Evolutionary conservation across 768 basidiomycete genomes (phyloP), one percentile per base, ranked within the genome.

Genomic region (Phaffia tasmanica): DNA sequence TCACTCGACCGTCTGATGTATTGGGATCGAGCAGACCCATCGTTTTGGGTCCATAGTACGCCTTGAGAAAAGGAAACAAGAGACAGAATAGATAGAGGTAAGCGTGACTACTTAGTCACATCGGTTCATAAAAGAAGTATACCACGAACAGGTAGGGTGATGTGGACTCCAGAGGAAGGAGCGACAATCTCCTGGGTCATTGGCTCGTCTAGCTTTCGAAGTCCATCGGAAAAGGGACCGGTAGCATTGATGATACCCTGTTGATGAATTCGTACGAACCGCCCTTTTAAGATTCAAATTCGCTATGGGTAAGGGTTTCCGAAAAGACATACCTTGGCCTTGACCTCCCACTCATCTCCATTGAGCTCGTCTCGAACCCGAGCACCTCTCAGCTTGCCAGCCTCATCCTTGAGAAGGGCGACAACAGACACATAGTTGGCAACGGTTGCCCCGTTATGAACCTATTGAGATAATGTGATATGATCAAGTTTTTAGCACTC

Each of bases 21-120:
- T 95, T 2, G 0, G 94, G 95, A 76, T 98, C 95, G 55, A 98
- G 82, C 5, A 98, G 82, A 54, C 95, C 94, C 88, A 98, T 95
- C 59, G 82, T 87, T 69, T 78, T 78, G 3, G 94, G 94, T 1
- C 91, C 89, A 75, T 95, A 97, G 79, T 98, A 99, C 73, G 89
- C 66, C 8, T 42, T 7, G 2, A 11, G 16, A 29, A 58, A 32
- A 35, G 25, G 29, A 32, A 19, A 35, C 11, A n/a, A n/a, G n/a
- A 5, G 35, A 42, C 11, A 42, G 35, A 42, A 42, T 89, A 3
- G 69, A 68, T 6, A 59, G 57, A 35, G 19, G 16, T 30, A 46
- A 35, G 16, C 9, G 59, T 61, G 16, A 61, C n/a, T 46, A 47
- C n/a, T n/a, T n/a, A n/a, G 35, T 42, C 35, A 42, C 35, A 7